Evolutionary conservation across 495 filamentous ascomycete genomes (phyloP), one percentile per base, ranked within the genome.

Genomic region (Achaetomiella virescens): DNA sequence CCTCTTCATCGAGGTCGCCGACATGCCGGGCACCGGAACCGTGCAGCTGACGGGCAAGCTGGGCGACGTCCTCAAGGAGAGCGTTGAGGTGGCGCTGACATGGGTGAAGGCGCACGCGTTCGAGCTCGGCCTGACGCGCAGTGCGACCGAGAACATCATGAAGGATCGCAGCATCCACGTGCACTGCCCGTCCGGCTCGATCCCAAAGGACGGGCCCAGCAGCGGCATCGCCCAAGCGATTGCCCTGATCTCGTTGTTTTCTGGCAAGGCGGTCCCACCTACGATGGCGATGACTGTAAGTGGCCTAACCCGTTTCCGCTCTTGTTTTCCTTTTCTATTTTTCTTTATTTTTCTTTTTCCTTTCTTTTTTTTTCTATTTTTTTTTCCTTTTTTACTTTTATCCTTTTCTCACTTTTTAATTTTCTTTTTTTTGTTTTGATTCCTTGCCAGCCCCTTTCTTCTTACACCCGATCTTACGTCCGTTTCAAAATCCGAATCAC

Each of bases 51-150:
- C 93, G 15, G 93, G 93, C 45, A 99, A 96, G 66, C 83, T 99
- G n/a, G 95, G 93, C 54, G 91, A 96, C 67, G 93, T 97, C 18
- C 82, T 99, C 40, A 97, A 97, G 73, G 93, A 99, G 71, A 90
- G 86, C 58, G 95, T 97, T 38, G 92, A 97, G 68, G 93, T 99
- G 20, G 93, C 93, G 21, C 78, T 97, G 36, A 78, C 86, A 11
- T 97, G 93, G 93, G 93, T 99, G 33, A 96, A 96, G 71, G 88
- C 90, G 20, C 93, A 97, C 69, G 91, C 93, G 2, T 97, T 84
- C 63, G 89, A 92, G 63, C 81, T 99, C 17, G 91, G 91, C 12
- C 72, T 99, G 47, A 90, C 90, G 3, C 76, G 81, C 46, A 82
- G 87, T 55, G 86, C 86, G 27, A 83, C 83, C 59, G 89, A 95